phyloP scores from a whole-genome alignment of 768 basidiomycete genomes.

The Boletales sp. region DNA sequence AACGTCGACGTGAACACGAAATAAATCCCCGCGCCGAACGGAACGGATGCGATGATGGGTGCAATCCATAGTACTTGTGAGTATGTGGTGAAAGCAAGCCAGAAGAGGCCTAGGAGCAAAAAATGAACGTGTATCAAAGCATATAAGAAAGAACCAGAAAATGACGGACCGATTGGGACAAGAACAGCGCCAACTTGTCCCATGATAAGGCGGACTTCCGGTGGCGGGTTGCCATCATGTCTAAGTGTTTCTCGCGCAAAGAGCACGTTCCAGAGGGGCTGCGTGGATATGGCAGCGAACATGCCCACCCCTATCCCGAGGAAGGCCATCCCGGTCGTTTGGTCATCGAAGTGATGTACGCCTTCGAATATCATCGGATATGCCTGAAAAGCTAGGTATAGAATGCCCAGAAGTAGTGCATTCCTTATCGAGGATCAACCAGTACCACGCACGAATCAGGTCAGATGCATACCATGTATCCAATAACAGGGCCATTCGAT shows the following conservation, averaged over 20 bases:
- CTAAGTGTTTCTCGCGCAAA: constrained; percentile 35
- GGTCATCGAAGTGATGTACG: constrained; percentile 50
- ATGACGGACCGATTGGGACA: constrained; percentile 50
- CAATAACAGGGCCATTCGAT: constrained; percentile 74
- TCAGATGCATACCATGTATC: constrained; percentile 55
- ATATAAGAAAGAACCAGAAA: neutral
- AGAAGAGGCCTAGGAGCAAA: constrained; percentile 38
- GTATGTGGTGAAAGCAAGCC: constrained; percentile 55
- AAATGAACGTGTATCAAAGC: too few species aligned
- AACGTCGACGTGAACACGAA: constrained; percentile 70
- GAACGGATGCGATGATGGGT: constrained; percentile 42
- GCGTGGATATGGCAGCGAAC: constrained; percentile 34
- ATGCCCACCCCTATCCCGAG: constrained; percentile 50
- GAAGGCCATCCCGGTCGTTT: constrained; percentile 47
- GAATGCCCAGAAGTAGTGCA: constrained; percentile 39
- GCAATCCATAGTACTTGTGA: constrained; percentile 44
- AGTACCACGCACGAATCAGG: neutral
- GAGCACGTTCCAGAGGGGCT: constrained; percentile 46
- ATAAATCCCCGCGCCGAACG: constrained; percentile 52
- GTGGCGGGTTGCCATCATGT: constrained; percentile 49
- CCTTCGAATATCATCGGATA: constrained; percentile 49
- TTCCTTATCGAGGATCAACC: constrained; percentile 26
- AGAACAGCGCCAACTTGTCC: constrained; percentile 66
- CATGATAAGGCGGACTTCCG: constrained; percentile 63
- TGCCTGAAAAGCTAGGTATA: constrained; percentile 55